These are phyloP conservation scores for Geotrichum candidum DNA, from an alignment of 1,139 yeast species.

Conservation along the genomic window DNA sequence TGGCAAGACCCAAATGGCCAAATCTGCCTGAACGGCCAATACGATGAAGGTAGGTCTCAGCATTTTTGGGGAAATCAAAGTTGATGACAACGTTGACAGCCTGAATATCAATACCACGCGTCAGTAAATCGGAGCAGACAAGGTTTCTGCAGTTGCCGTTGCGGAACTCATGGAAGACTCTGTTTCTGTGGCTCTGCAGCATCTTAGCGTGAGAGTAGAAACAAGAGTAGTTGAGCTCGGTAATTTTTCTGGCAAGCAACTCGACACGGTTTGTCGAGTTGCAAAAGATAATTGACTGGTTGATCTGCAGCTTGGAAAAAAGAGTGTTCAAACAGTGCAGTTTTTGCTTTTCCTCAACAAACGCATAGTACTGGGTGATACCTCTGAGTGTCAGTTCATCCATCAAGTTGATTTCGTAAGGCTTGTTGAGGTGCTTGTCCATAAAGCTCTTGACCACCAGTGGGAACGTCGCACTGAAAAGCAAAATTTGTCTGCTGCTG, in stretches of 20 bases:
- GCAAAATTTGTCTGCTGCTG: slow-evolving; percentile 68
- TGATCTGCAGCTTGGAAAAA: slow-evolving; percentile 88
- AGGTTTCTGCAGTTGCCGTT: slow-evolving; percentile 96
- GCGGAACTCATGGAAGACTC: slow-evolving; percentile 97
- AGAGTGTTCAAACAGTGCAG: slow-evolving; percentile 91
- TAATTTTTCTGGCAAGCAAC: slow-evolving; percentile 87
- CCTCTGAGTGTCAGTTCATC: slow-evolving; percentile 95
- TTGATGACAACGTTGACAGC: slow-evolving; percentile 97
- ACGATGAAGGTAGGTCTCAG: slow-evolving; percentile 95
- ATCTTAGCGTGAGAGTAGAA: slow-evolving; percentile 95
- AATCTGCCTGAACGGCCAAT: slow-evolving; percentile 99
- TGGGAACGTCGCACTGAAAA: slow-evolving; percentile 96
- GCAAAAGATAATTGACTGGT: slow-evolving; percentile 94
- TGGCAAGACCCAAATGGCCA: slow-evolving; percentile 97
- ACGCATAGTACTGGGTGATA: slow-evolving; percentile 94
- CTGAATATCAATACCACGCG: slow-evolving; percentile 98
- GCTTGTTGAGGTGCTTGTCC: slow-evolving; percentile 85
- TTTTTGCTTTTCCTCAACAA: slow-evolving; percentile 94
- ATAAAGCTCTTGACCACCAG: slow-evolving; percentile 86
- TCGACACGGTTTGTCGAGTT: slow-evolving; percentile 96
- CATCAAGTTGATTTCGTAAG: slow-evolving; percentile 94
- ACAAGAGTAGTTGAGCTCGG: slow-evolving; percentile 95
- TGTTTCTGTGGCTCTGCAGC: slow-evolving; percentile 97
- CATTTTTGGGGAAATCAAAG: slow-evolving; percentile 97
- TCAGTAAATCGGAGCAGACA: slow-evolving; percentile 91